Percentiles rank a stretch among this genome's conserved stretches.
These are phyloP conservation scores for Camellia granthamiana DNA, from an alignment of 148 eudicot species.

Conservation along the genomic window DNA sequence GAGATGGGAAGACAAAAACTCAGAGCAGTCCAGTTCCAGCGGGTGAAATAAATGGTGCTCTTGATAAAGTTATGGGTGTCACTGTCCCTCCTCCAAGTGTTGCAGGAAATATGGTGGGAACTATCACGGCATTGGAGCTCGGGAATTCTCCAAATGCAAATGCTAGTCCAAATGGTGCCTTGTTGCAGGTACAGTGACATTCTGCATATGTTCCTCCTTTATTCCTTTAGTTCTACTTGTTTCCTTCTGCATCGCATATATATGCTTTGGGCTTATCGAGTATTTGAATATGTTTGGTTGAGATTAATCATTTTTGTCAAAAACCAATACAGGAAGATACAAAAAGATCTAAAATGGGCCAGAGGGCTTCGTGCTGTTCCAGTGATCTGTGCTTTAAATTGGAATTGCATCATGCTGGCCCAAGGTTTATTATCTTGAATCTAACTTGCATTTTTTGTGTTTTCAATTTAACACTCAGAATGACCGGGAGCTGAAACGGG, in stretches of 20 bases:
- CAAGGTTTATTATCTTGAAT: not conserved
- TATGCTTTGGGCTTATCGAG: not conserved
- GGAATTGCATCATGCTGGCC: not conserved
- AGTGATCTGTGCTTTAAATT: not conserved
- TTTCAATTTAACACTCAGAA: conserved; percentile 39
- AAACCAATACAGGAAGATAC: too few species aligned
- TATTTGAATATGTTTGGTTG: not conserved
- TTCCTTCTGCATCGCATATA: not conserved
- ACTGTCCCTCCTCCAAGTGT: conserved; percentile 38
- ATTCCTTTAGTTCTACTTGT: not conserved
- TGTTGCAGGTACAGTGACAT: conserved; percentile 54
- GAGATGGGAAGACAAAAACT: conserved; percentile 40
- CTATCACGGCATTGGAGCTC: conserved; percentile 50
- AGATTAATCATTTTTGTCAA: not conserved
- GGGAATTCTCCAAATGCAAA: conserved; percentile 42
- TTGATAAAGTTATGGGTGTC: conserved; percentile 46
- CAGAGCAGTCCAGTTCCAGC: conserved; percentile 26
- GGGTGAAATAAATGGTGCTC: conserved; percentile 28
- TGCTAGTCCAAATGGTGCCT: conserved; percentile 36
- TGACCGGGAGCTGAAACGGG: conserved; percentile 81
- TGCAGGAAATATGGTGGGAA: conserved; percentile 20
- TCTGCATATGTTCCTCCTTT: not conserved
- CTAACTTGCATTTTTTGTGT: not conserved
- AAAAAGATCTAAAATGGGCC: not conserved
- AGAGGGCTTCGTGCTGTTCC: not conserved